Evolutionary conservation across 495 filamentous ascomycete species (phyloP).

Genomic region (Podospora fimiseda): DNA sequence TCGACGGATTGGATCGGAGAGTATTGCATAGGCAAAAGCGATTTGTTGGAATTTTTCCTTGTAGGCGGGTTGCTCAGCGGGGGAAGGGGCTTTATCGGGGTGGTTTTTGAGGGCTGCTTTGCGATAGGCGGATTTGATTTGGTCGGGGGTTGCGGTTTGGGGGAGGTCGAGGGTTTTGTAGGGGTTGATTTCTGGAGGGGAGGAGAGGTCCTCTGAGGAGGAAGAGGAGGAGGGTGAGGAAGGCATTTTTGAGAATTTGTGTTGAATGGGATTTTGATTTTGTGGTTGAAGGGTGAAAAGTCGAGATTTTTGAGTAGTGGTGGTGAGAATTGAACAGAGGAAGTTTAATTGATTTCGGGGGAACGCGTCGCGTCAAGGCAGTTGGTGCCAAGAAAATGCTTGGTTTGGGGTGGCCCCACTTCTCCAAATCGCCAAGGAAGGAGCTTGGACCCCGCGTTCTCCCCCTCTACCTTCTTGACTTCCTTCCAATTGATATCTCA

Average conservation of each 20-base stretch:
- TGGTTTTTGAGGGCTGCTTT: slow-evolving; percentile 85
- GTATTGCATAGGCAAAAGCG: slow-evolving; percentile 87
- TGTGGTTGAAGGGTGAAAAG: background rate
- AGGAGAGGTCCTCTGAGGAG: slow-evolving; percentile 27
- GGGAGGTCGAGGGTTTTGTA: slow-evolving; percentile 73
- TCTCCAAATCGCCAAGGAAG: background rate
- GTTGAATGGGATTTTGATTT: background rate
- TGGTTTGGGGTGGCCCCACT: background rate
- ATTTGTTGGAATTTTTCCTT: slow-evolving; percentile 78
- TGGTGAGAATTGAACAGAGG: no score
- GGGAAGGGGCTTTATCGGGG: slow-evolving; percentile 76
- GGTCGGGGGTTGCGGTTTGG: slow-evolving; percentile 55
- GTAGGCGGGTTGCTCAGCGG: slow-evolving; percentile 58
- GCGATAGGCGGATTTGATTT: slow-evolving; percentile 82
- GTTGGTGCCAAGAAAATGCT: no score
- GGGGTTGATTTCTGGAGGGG: slow-evolving; percentile 59
- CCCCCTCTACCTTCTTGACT: background rate
- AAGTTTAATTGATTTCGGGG: background rate
- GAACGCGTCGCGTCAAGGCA: slow-evolving; percentile 5
- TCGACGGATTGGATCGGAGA: slow-evolving; percentile 72
- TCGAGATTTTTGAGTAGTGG: background rate
- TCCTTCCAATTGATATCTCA: background rate
- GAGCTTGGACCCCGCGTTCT: background rate
- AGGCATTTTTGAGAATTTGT: background rate
- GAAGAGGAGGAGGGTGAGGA: background rate